Evolutionary conservation across 1,139 yeast genomes (phyloP), one percentile per base, ranked within the genome.

Genomic region (Lodderomyces jiufengensis): DNA sequence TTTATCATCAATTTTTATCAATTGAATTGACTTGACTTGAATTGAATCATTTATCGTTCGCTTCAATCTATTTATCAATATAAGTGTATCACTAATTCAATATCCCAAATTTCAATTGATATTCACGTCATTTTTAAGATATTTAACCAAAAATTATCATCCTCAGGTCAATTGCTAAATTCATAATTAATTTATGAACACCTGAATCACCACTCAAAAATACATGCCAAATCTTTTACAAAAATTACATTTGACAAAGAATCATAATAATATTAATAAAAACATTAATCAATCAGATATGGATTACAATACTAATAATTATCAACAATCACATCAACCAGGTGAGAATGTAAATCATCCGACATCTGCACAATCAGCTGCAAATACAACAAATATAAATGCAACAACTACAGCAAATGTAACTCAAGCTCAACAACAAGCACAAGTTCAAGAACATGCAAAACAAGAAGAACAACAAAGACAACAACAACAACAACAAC

Each of bases 151-250:
- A n/a, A n/a, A n/a, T n/a, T n/a, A 18, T 18, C 5, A 18, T 5
- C 20, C 20, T 18, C 7, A 7, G 20, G 20, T 18, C 20, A 18
- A 18, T 18, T 18, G 20, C 5, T 5, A 18, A 5, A 18, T 7
- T 18, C 6, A 18, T 5, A 5, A 18, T 5, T 5, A 18, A 5
- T 18, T 18, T 22, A 25, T 13, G 6, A 18, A 18, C 20, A 18
- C 5, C 7, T 7, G 20, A 18, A 5, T 18, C n/a, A n/a, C n/a
- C n/a, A n/a, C n/a, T n/a, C n/a, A 21, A 21, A 26, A 14, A 31
- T 49, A 41, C 35, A 51, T 51, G 56, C 45, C 52, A 9, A 53
- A 52, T 39, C 38, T 53, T 28, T 47, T 53, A 31, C 48, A 39
- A 38, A 53, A 50, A 39, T 54, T 53, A 37, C 54, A 53, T n/a